Evolutionary conservation across 495 filamentous ascomycete genomes (phyloP).

Genomic region (Aspergillus hancockii): DNA sequence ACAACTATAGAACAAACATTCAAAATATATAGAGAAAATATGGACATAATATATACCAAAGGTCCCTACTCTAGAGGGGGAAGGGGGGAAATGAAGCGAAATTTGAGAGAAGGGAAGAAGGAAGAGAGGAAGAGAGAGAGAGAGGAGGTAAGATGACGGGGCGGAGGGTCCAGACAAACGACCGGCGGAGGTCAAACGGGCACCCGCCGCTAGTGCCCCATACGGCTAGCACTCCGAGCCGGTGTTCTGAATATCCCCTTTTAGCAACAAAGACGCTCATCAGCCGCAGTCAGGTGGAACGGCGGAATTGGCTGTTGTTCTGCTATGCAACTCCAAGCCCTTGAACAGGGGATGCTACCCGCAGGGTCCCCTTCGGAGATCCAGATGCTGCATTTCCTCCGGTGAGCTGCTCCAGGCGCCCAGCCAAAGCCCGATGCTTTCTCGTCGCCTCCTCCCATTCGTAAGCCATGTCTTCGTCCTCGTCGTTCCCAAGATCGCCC

Average conservation of each 20-base stretch:
- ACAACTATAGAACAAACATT: background rate
- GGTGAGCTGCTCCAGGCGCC: constrained; percentile 80
- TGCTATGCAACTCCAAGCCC: constrained; percentile 7
- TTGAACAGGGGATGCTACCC: constrained; percentile 14
- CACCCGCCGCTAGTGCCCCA: constrained; percentile 17
- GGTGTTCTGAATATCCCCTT: constrained; percentile 13
- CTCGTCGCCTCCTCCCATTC: constrained; percentile 92
- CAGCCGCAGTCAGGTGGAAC: background rate
- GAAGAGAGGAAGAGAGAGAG: constrained; percentile 10
- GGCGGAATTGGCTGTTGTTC: background rate
- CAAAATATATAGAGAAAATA: constrained; percentile 7
- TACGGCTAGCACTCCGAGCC: constrained; percentile 15
- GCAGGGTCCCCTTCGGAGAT: constrained; percentile 21
- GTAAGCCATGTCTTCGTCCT: constrained; percentile 42
- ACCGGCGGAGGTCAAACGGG: constrained; percentile 16
- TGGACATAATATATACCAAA: constrained; percentile 4
- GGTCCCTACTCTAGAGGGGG: background rate
- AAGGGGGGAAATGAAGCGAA: background rate
- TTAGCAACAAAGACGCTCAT: constrained; percentile 3
- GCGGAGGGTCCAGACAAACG: constrained; percentile 16
- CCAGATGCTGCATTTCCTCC: constrained; percentile 20
- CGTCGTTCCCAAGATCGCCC: constrained; percentile 55
- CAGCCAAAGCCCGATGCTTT: constrained; percentile 84
- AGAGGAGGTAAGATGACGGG: constrained; percentile 9
- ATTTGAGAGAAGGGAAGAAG: constrained; percentile 2